Conservation (phyloP, 805 yeast genomes). For the Wickerhamomyces queroliae region DNA sequence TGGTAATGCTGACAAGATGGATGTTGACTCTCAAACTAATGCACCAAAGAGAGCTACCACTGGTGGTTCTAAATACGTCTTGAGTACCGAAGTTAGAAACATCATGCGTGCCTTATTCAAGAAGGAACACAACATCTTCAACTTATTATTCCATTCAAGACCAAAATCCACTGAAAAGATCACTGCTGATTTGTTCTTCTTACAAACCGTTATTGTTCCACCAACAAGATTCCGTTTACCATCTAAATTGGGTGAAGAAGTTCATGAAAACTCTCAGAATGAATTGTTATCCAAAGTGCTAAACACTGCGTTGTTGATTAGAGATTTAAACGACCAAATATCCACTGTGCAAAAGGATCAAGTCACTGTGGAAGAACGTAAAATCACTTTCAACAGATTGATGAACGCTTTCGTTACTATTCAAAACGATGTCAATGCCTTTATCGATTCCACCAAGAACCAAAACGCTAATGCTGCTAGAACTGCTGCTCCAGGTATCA, state of each 20-base stretch:
- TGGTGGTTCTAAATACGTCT: constrained; percentile 84
- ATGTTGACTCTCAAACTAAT: constrained; percentile 18
- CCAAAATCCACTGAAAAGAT: constrained; percentile 47
- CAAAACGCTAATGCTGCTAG: constrained; percentile 62
- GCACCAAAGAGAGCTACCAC: constrained; percentile 39
- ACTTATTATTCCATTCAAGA: constrained; percentile 75
- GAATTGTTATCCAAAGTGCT: constrained; percentile 78
- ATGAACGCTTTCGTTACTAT: constrained; percentile 95
- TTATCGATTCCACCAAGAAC: constrained; percentile 87
- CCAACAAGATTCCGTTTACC: constrained; percentile 96
- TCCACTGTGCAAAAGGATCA: constrained; percentile 53
- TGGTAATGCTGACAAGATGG: constrained; percentile 23
- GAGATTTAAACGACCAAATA: constrained; percentile 86
- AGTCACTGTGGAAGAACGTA: constrained; percentile 63
- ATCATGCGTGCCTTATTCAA: constrained; percentile 70
- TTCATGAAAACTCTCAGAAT: constrained; percentile 92
- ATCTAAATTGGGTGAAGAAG: constrained; percentile 93
- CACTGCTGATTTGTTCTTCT: constrained; percentile 80
- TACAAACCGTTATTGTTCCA: constrained; percentile 86
- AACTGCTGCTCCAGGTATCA: constrained; percentile 85
- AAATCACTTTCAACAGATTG: constrained; percentile 74
- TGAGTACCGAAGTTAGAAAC: constrained; percentile 83
- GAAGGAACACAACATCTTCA: constrained; percentile 63
- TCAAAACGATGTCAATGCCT: constrained; percentile 92
- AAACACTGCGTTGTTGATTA: constrained; percentile 72